A percentile compares a stretch with the other conserved stretches of the same genome.
phyloP scores from a whole-genome alignment of 2,329 filamentous ascomycete species.

The Mycosphaerella arachidis region DNA sequence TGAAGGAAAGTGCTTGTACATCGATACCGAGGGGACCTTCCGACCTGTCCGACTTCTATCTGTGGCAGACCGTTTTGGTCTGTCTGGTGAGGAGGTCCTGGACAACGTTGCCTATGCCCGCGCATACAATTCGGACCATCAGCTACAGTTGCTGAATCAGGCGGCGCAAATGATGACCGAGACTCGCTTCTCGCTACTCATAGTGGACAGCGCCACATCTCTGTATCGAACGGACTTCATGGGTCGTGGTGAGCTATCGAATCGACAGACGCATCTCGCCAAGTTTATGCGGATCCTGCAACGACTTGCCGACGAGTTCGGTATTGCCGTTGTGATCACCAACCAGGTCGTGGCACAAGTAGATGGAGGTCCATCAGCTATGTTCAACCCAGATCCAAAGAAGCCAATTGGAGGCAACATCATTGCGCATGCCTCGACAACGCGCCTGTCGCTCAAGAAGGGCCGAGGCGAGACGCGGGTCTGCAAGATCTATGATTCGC shows the following conservation, averaged over 20 bases:
- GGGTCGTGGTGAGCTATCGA: slow-evolving; percentile 94
- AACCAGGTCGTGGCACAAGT: slow-evolving; percentile 99
- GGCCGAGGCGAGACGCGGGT: slow-evolving; percentile 91
- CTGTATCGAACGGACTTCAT: slow-evolving; percentile 95
- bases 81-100: slow-evolving; percentile 93
- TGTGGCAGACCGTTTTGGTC: slow-evolving; percentile 88
- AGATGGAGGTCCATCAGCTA: slow-evolving; percentile 88
- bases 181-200: slow-evolving; percentile 89
- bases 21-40: slow-evolving; percentile 97
- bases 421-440: slow-evolving; percentile 95
- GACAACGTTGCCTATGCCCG: slow-evolving; percentile 98
- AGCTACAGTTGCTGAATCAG: slow-evolving; percentile 89
- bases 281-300: slow-evolving; percentile 86
- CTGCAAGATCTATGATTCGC: slow-evolving; percentile 98
- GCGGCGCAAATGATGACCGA: slow-evolving; percentile 99
- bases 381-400: slow-evolving; percentile 99
- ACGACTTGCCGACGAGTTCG: slow-evolving; percentile 73
- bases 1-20: slow-evolving; percentile 97
- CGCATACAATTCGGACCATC: slow-evolving; percentile 97
- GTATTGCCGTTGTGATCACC: slow-evolving; percentile 96
- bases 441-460: slow-evolving; percentile 90
- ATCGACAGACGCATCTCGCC: slow-evolving; percentile 79
- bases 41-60: slow-evolving; percentile 82
- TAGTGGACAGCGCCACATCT: slow-evolving; percentile 93
- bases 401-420: slow-evolving; percentile 99